A percentile compares a stretch with the other conserved stretches of the same genome.
Evolutionary conservation across 2,329 filamentous ascomycete genomes (phyloP).

Genomic region (Westerdykella aurantiaca): DNA sequence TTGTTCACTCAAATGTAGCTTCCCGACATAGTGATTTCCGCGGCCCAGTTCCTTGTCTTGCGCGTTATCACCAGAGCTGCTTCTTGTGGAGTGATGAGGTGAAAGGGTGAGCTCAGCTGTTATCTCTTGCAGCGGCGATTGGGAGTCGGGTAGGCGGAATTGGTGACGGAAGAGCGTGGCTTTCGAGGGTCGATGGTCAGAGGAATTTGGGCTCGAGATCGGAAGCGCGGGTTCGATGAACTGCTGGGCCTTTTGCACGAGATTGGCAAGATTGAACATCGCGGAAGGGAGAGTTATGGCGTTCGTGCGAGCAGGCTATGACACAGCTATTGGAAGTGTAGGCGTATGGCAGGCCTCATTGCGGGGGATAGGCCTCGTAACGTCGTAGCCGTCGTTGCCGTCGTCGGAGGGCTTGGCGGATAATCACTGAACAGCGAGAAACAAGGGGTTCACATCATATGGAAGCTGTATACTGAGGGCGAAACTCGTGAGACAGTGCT

Average conservation of each 20-base stretch:
- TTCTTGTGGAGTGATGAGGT: constrained; percentile 56
- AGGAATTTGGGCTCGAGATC: constrained; percentile 57
- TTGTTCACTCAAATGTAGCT: constrained; percentile 87
- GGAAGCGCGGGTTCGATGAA: constrained; percentile 85
- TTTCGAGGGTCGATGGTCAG: constrained; percentile 81
- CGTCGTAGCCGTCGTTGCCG: background rate
- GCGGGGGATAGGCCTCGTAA: constrained; percentile 11
- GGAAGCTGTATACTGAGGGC: too few species aligned
- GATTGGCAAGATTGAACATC: constrained; percentile 58
- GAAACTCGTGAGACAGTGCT: too few species aligned
- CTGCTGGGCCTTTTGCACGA: constrained; percentile 94
- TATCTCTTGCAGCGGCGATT: constrained; percentile 93
- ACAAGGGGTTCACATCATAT: too few species aligned
- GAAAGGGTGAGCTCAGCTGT: constrained; percentile 86
- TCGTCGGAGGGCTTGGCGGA: too few species aligned
- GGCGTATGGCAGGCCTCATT: constrained; percentile 23
- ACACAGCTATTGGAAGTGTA: constrained; percentile 6
- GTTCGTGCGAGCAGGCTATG: background rate
- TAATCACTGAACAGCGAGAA: too few species aligned
- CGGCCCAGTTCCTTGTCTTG: constrained; percentile 64
- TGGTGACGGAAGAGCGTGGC: constrained; percentile 89
- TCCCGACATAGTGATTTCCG: constrained; percentile 85
- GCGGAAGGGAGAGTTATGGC: constrained; percentile 14
- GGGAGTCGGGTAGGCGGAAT: constrained; percentile 87
- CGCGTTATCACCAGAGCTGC: constrained; percentile 28